A percentile compares a stretch with the other conserved stretches of the same genome.
phyloP scores from a whole-genome alignment of 1,284 basidiomycete species.

The Cutaneotrichosporon dermatis region DNA sequence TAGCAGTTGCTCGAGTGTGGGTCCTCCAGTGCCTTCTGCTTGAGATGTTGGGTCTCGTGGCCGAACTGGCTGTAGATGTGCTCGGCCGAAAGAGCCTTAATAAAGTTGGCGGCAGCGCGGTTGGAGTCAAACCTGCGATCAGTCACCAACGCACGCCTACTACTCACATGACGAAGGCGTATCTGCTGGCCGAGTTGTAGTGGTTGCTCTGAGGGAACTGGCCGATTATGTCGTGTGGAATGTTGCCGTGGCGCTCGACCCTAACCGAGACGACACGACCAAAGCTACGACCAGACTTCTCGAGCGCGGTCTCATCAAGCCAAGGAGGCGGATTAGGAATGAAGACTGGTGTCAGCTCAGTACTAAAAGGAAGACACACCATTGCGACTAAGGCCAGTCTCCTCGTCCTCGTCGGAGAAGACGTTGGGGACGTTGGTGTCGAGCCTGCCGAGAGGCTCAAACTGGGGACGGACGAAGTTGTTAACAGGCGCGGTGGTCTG shows the following conservation, averaged over 20 bases:
- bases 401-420: not conserved
- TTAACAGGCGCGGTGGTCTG: too few relatives aligned
- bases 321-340: constrained; percentile 21
- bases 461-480: too few relatives aligned
- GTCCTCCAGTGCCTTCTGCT: constrained; percentile 38
- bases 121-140: constrained; percentile 27
- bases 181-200: constrained; percentile 13
- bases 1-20: constrained; percentile 39
- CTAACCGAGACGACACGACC: constrained; percentile 33
- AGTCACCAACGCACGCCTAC: constrained; percentile 2
- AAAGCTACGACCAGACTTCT: constrained; percentile 22
- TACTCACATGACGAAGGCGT: constrained; percentile 32
- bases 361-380: constrained; percentile 18
- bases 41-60: constrained; percentile 40
- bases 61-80: constrained; percentile 28
- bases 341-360: constrained; percentile 22
- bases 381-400: constrained; percentile 25
- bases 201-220: not conserved
- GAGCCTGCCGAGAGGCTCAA: too few relatives aligned
- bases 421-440: not conserved
- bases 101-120: constrained; percentile 26
- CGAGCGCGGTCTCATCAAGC: constrained; percentile 23
- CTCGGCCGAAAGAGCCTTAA: constrained; percentile 16
- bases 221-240: not conserved
- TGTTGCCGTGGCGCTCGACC: constrained; percentile 8